Percentiles rank a stretch among this genome's conserved stretches.
These are phyloP conservation scores for Juglanconis sp. DNA, from an alignment of 2,329 filamentous ascomycete genomes.

Conservation along the genomic window DNA sequence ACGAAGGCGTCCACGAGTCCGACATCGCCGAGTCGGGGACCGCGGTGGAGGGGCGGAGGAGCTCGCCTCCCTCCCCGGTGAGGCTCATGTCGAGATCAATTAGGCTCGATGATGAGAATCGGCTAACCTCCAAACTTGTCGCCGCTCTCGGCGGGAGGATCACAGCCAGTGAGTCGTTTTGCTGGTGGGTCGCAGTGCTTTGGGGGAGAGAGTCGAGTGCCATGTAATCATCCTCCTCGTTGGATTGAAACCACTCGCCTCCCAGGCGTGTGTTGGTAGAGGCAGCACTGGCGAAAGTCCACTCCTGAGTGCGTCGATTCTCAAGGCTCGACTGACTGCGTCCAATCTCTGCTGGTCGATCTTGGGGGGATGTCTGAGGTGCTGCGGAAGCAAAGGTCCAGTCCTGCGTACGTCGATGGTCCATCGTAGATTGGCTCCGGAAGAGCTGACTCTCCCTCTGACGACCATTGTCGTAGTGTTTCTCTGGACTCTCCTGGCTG, in stretches of 20 bases:
- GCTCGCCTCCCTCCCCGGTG: conserved; percentile 39
- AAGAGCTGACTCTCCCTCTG: conserved; percentile 16
- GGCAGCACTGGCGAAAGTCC: conserved; percentile 51
- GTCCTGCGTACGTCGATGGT: conserved; percentile 18
- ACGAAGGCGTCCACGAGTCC: conserved; percentile 10
- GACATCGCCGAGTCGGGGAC: conserved; percentile 47
- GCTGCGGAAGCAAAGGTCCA: conserved; percentile 17
- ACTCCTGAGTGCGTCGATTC: conserved; percentile 55
- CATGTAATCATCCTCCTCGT: conserved; percentile 30
- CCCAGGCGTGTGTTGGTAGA: conserved; percentile 44
- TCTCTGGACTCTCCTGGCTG: not conserved
- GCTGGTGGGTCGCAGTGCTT: conserved; percentile 7
- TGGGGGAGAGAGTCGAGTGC: conserved; percentile 16
- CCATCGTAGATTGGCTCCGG: conserved; percentile 17
- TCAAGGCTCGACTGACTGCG: conserved; percentile 33
- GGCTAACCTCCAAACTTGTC: conserved; percentile 27
- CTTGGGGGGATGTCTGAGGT: not conserved
- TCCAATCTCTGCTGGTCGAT: conserved; percentile 2
- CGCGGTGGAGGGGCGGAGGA: conserved; percentile 54
- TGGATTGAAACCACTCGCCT: conserved; percentile 27
- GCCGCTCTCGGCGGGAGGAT: conserved; percentile 27
- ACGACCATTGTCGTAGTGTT: not conserved
- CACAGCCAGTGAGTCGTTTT: conserved; percentile 33
- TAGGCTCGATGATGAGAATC: conserved; percentile 33
- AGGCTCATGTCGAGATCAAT: conserved; percentile 34